Percentiles rank a stretch among this genome's conserved stretches.
Evolutionary conservation across 306 rosid species (phyloP).

Genomic region (Pachyrhizus erosus): DNA sequence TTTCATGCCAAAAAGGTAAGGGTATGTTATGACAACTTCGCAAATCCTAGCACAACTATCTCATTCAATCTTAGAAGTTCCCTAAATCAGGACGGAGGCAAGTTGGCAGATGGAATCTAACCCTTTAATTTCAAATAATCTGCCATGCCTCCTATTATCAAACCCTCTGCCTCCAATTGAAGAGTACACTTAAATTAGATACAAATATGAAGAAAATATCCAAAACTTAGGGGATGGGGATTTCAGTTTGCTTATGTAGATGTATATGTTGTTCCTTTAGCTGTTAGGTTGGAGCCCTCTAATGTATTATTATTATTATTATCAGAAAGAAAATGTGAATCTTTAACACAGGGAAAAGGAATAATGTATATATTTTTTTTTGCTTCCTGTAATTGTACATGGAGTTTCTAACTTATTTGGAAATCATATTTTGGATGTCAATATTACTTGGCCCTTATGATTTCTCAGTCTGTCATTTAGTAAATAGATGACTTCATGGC

Average conservation of each 20-base stretch:
- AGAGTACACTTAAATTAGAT: not conserved
- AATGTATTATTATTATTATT: slow-evolving; percentile 2
- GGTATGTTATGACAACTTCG: not conserved
- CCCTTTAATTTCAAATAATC: not conserved
- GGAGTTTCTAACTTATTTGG: not conserved
- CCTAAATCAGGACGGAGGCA: not conserved
- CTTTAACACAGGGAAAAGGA: not conserved
- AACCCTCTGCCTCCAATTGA: not conserved
- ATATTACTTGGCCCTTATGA: slow-evolving; percentile 19
- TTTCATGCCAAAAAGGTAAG: not conserved
- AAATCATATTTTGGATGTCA: slow-evolving; percentile 28
- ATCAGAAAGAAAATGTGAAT: not conserved
- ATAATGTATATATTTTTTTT: not conserved
- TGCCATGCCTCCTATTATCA: not conserved
- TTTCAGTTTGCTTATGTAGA: slow-evolving; percentile 15
- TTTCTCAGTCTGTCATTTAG: slow-evolving; percentile 44
- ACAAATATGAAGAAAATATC: not conserved
- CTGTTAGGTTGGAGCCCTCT: slow-evolving; percentile 2
- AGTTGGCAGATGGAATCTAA: slow-evolving; percentile 1
- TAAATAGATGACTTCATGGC: slow-evolving; percentile 43
- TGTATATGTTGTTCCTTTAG: not conserved
- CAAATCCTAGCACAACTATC: not conserved
- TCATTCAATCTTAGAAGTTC: not conserved
- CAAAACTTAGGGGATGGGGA: not conserved
- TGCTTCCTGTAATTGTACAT: not conserved